These are phyloP conservation scores for Scortechinia acanthostroma DNA, from an alignment of 2,329 filamentous ascomycete species.

Conservation along the genomic window DNA sequence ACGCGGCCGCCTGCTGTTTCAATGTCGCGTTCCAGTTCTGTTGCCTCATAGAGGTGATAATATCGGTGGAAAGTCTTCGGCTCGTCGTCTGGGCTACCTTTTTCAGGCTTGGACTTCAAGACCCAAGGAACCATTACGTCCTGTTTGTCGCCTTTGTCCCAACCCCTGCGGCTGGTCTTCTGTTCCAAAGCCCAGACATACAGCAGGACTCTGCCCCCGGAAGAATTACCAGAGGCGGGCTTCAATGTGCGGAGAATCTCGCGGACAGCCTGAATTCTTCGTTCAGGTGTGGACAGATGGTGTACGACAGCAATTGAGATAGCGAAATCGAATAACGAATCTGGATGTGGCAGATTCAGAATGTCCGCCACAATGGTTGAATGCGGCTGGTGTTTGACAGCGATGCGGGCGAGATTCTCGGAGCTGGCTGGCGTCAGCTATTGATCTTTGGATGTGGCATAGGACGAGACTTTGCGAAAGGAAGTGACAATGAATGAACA, in stretches of 20 bases:
- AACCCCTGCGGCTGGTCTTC: constrained; percentile 51
- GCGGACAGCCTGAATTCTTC: constrained; percentile 43
- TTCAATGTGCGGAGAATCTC: constrained; percentile 44
- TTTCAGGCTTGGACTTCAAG: constrained; percentile 25
- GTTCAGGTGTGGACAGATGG: constrained; percentile 48
- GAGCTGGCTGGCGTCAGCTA: too few relatives aligned
- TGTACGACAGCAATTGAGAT: constrained; percentile 62
- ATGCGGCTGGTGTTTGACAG: constrained; percentile 44
- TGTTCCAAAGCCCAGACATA: constrained; percentile 65
- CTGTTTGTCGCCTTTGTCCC: constrained; percentile 52
- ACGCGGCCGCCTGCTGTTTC: constrained; percentile 44
- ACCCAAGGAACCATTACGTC: constrained; percentile 67
- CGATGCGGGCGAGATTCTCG: constrained; percentile 45
- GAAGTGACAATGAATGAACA: neutral
- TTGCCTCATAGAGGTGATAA: constrained; percentile 55
- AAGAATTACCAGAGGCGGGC: constrained; percentile 3
- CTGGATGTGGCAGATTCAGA: constrained; percentile 45
- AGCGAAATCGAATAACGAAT: constrained; percentile 47
- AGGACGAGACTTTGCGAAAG: constrained; percentile 4
- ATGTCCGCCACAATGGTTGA: constrained; percentile 49
- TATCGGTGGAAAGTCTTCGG: constrained; percentile 47
- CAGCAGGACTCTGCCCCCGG: constrained; percentile 41
- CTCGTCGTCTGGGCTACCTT: constrained; percentile 7
- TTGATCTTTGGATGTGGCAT: constrained; percentile 1
- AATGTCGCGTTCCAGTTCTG: constrained; percentile 50